Conservation (phyloP, 768 basidiomycete genomes). For the Gymnopilus junonius region DNA sequence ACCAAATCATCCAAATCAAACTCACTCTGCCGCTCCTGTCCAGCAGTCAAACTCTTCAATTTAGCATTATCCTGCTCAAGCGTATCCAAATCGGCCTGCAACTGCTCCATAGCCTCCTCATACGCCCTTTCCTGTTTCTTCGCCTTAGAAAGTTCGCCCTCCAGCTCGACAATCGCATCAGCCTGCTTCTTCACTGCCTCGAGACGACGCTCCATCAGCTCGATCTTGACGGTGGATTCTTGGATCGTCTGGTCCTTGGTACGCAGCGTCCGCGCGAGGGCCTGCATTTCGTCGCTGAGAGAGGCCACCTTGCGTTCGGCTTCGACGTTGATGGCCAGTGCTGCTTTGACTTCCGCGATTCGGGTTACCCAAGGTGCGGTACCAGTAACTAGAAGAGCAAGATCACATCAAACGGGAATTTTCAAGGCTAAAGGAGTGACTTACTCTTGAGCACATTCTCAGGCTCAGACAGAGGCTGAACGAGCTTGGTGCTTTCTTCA, state of each 20-base stretch:
- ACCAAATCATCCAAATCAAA: background rate
- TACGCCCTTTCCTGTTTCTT: slow-evolving; percentile 89
- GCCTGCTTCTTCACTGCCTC: slow-evolving; percentile 91
- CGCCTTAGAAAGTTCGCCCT: slow-evolving; percentile 77
- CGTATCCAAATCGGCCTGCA: slow-evolving; percentile 86
- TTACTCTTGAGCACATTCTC: slow-evolving; percentile 83
- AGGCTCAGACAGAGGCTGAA: slow-evolving; percentile 72
- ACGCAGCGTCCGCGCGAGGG: slow-evolving; percentile 82
- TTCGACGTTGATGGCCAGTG: slow-evolving; percentile 85
- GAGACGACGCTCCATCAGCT: slow-evolving; percentile 92
- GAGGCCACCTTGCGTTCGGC: slow-evolving; percentile 88
- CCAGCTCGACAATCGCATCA: slow-evolving; percentile 81
- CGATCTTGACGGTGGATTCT: slow-evolving; percentile 90
- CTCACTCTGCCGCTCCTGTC: slow-evolving; percentile 76
- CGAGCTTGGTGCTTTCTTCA: slow-evolving; percentile 68
- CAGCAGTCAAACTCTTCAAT: slow-evolving; percentile 69
- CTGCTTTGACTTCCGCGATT: slow-evolving; percentile 82
- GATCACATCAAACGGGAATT: background rate
- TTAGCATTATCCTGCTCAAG: slow-evolving; percentile 89
- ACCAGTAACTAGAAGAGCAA: slow-evolving; percentile 57
- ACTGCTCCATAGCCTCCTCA: slow-evolving; percentile 91
- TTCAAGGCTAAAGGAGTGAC: slow-evolving; percentile 25
- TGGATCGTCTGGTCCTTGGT: slow-evolving; percentile 90
- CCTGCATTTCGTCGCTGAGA: slow-evolving; percentile 89
- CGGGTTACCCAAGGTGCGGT: slow-evolving; percentile 86